A percentile compares a stretch with the other conserved stretches of the same genome.
Conservation (phyloP, 176 grass and related monocot species). For the Raddia guianensis region DNA sequence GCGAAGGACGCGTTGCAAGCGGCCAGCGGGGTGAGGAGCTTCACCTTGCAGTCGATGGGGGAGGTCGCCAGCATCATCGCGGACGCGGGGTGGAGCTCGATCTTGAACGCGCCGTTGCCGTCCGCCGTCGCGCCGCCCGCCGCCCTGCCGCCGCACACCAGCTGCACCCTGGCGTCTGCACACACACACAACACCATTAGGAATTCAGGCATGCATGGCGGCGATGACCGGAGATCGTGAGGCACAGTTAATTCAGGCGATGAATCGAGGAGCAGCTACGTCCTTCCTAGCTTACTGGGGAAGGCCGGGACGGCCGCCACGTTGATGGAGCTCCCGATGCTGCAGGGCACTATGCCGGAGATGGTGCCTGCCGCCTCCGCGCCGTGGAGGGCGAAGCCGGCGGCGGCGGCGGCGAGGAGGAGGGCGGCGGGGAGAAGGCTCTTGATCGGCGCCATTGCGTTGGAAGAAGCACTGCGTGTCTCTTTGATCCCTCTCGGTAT, state of each 20-base stretch:
- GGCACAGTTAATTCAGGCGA: not conserved
- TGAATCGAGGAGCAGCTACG: not conserved
- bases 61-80: too few relatives aligned
- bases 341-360: conserved; percentile 60
- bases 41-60: conserved; percentile 43
- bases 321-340: conserved; percentile 42
- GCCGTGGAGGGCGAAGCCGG: conserved; percentile 1
- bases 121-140: conserved; percentile 44
- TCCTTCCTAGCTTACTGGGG: conserved; percentile 75
- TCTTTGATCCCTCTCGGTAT: not conserved
- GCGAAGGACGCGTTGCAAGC: conserved; percentile 48
- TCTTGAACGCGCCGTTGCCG: conserved; percentile 39
- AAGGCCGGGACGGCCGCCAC: conserved; percentile 23
- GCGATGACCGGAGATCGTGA: not conserved
- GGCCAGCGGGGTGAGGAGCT: conserved; percentile 49
- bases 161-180: conserved; percentile 51
- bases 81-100: not conserved
- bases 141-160: conserved; percentile 43
- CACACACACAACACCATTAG: not conserved
- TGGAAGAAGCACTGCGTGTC: not conserved
- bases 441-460: conserved; percentile 48
- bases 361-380: not conserved
- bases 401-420: not conserved
- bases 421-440: conserved; percentile 25
- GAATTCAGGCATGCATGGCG: not conserved